Conservation (phyloP, 768 basidiomycete species). For the Lyophyllum decastes region DNA sequence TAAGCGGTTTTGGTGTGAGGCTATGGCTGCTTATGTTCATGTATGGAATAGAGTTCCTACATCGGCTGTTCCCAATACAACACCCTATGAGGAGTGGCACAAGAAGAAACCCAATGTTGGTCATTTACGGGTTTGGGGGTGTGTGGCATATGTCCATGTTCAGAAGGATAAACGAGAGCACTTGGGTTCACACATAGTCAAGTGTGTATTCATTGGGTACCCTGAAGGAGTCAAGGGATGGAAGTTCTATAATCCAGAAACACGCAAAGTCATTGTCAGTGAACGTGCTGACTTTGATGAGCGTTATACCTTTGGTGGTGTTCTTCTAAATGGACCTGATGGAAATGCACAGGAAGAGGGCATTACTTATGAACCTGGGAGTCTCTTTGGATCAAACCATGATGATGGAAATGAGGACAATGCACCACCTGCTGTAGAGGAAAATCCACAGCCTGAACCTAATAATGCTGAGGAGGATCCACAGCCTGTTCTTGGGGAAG, state of each 20-base stretch:
- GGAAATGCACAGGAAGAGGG: too few relatives aligned
- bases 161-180: slow-evolving; percentile 32
- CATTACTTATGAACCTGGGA: too few relatives aligned
- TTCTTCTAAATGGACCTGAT: too few relatives aligned
- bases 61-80: neutral
- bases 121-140: slow-evolving; percentile 37
- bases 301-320: too few relatives aligned
- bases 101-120: slow-evolving; percentile 23
- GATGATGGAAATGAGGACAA: too few relatives aligned
- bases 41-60: neutral
- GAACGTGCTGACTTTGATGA: slow-evolving; percentile 14
- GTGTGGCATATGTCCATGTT: slow-evolving; percentile 38
- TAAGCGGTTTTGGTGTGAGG: neutral
- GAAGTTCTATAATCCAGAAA: slow-evolving; percentile 33
- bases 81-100: neutral
- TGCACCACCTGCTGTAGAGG: too few relatives aligned
- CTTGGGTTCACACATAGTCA: slow-evolving; percentile 23
- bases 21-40: neutral
- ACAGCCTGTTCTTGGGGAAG: too few relatives aligned
- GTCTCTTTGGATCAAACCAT: too few relatives aligned
- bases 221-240: slow-evolving; percentile 30
- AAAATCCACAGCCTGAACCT: too few relatives aligned
- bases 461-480: too few relatives aligned
- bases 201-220: slow-evolving; percentile 41
- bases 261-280: slow-evolving; percentile 26